These are phyloP conservation scores for Termitomyces sp. DNA, from an alignment of 768 basidiomycete species.

Conservation along the genomic window DNA sequence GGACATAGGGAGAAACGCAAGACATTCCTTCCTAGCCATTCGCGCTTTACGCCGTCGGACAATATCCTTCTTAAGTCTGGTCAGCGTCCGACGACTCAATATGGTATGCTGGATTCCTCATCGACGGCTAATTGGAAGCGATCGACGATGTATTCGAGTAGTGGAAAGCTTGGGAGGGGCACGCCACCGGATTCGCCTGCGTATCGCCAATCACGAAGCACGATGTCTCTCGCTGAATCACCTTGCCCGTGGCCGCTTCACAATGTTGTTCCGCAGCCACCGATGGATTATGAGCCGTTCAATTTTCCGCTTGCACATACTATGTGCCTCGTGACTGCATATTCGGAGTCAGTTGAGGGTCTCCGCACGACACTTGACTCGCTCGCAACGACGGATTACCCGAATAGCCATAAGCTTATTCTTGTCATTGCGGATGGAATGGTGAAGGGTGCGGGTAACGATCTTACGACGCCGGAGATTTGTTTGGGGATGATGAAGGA, in stretches of 20 bases:
- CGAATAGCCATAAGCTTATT: conserved; percentile 95
- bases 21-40: conserved; percentile 63
- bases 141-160: conserved; percentile 47
- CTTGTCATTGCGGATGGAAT: conserved; percentile 97
- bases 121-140: conserved; percentile 55
- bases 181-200: conserved; percentile 73
- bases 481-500: conserved; percentile 97
- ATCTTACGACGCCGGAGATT: conserved; percentile 90
- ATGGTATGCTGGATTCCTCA: conserved; percentile 61
- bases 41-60: conserved; percentile 75
- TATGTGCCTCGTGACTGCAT: conserved; percentile 96
- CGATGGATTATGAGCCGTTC: conserved; percentile 90
- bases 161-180: conserved; percentile 45
- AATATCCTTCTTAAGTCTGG: conserved; percentile 45
- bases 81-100: conserved; percentile 58
- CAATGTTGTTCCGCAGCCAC: conserved; percentile 90
- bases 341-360: conserved; percentile 96
- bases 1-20: conserved; percentile 53
- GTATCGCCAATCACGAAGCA: conserved; percentile 75
- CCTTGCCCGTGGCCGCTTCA: conserved; percentile 91
- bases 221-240: conserved; percentile 69
- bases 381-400: conserved; percentile 96
- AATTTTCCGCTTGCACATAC: conserved; percentile 92
- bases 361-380: conserved; percentile 97
- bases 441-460: conserved; percentile 94